These are phyloP conservation scores for Apiotrichum brassicae DNA, from an alignment of 1,284 basidiomycete genomes.

Conservation along the genomic window DNA sequence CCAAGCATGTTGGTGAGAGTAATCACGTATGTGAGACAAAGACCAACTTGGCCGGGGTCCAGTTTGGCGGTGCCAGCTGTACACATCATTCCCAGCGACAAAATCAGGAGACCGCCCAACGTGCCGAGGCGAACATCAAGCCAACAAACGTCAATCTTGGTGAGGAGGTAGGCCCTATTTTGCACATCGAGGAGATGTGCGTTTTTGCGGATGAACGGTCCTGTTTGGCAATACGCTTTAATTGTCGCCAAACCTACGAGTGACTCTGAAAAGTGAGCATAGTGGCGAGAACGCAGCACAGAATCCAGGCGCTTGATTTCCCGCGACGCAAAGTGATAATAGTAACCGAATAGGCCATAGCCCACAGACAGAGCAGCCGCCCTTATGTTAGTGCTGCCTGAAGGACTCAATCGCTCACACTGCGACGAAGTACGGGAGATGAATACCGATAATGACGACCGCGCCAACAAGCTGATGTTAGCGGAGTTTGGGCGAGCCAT, in stretches of 20 bases:
- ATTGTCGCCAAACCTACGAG: constrained; percentile 68
- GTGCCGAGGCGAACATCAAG: constrained; percentile 72
- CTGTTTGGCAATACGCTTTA: constrained; percentile 60
- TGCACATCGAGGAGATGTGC: constrained; percentile 68
- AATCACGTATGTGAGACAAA: constrained; percentile 61
- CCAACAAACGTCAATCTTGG: constrained; percentile 53
- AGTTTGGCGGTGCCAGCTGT: constrained; percentile 53
- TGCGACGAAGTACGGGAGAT: constrained; percentile 63
- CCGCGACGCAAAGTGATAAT: constrained; percentile 79
- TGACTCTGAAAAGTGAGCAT: constrained; percentile 75
- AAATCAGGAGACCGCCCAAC: constrained; percentile 60
- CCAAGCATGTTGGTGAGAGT: constrained; percentile 52
- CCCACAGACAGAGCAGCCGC: too few species aligned
- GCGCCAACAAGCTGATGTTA: constrained; percentile 51
- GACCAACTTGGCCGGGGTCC: constrained; percentile 61
- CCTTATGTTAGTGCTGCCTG: too few species aligned
- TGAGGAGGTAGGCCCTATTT: constrained; percentile 57
- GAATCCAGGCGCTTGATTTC: constrained; percentile 56
- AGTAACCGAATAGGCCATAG: constrained; percentile 35
- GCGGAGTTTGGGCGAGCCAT: too few species aligned
- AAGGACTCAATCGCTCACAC: constrained; percentile 3
- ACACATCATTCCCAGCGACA: constrained; percentile 54
- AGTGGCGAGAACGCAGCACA: constrained; percentile 63
- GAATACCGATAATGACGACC: constrained; percentile 60
- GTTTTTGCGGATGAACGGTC: constrained; percentile 61